A percentile compares a stretch with the other conserved stretches of the same genome.
These are phyloP conservation scores for Trichosporon sp. DNA, from an alignment of 1,284 basidiomycete genomes.

Conservation along the genomic window DNA sequence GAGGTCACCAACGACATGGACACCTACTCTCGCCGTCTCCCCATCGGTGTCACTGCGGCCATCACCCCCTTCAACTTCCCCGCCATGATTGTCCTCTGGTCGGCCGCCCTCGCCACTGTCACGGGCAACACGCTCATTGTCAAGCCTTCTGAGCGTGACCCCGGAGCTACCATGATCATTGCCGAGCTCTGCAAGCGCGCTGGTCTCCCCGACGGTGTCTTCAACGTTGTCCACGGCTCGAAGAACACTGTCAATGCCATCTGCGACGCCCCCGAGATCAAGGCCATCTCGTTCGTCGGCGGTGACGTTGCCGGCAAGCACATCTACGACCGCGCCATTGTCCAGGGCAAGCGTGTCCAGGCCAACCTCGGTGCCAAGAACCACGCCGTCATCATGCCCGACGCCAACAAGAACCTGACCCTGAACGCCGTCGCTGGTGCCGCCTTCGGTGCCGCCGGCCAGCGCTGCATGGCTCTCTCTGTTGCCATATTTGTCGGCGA, in stretches of 20 bases:
- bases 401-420: conserved; percentile 91
- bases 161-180: conserved; percentile 95
- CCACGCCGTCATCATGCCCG: conserved; percentile 90
- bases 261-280: conserved; percentile 85
- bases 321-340: conserved; percentile 68
- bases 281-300: conserved; percentile 96
- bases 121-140: conserved; percentile 81
- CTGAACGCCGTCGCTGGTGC: conserved; percentile 91
- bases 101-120: conserved; percentile 61
- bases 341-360: conserved; percentile 76
- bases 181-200: conserved; percentile 86
- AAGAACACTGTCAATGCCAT: conserved; percentile 87
- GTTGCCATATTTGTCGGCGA: conserved; percentile 78
- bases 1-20: conserved; percentile 99
- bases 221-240: conserved; percentile 86
- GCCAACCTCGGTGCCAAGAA: conserved; percentile 97
- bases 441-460: conserved; percentile 94
- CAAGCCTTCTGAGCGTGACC: conserved; percentile 94
- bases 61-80: conserved; percentile 83
- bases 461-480: conserved; percentile 92
- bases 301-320: conserved; percentile 89
- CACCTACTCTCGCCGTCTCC: conserved; percentile 54
- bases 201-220: conserved; percentile 63
- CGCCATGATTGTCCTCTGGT: conserved; percentile 89
- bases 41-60: conserved; percentile 61